Base-by-base conservation (phyloP, 2,329 filamentous ascomycete species). In the Stachybotrys chartarum region DNA sequence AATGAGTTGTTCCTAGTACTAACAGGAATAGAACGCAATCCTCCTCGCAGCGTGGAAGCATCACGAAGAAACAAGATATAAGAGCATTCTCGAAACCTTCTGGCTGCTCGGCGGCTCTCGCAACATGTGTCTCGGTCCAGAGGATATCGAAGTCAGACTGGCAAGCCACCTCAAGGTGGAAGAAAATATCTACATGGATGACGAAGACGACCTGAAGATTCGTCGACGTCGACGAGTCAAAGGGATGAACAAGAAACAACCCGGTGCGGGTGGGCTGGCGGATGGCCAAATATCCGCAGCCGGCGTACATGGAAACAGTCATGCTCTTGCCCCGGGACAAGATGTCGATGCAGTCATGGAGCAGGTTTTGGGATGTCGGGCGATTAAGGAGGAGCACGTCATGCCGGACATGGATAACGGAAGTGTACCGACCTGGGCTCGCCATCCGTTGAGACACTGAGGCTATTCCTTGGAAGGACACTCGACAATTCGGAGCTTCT, bases 111-210 rank as follows among this genome's bases (percentile, higher is more conserved):
- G 78, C 2, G 80, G 80, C 49, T 78, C 77, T 17, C 64, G 66
- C 48, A 74, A 75, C 53, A 75, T 76, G 57, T 73, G 78, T 39
- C 78, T 80, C 69, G 81, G 76, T 58, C 66, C 74, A 5, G 71
- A 70, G 32, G 78, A 81, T 57, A 70, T 83, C 45, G 75, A 80
- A 58, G 71, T 75, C 61, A 76, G 77, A 60, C 68, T 82, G 2
- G 75, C 80, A 54, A 69, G 67, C 58, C 75, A 79, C 54, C 64
- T 72, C 39, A 71, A 67, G 50, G 63, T 71, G 16, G 70, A 73
- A 51, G 68, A 75, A 55, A 67, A 71, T 5, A 55, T 75, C 18
- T 72, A 73, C 56, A 66, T 72, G 50, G 71, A 77, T 50, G 66
- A 72, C 31, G 64, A 72, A 17, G 69, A 65, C 6, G 74, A 74